Conservation (phyloP, 1,139 yeast species). For the Yamadazyma siamensis region DNA sequence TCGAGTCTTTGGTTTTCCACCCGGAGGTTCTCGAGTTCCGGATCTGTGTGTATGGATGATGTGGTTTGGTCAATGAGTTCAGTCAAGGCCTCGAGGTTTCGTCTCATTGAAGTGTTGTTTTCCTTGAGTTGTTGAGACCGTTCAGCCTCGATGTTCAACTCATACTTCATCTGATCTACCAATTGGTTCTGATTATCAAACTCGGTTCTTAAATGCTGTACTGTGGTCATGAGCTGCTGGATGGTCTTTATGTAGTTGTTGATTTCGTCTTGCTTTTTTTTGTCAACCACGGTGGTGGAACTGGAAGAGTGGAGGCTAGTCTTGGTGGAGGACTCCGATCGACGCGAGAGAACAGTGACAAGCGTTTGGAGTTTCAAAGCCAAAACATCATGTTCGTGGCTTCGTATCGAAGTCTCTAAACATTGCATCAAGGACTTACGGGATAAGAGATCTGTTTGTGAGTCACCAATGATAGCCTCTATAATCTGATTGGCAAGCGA, state of each 20-base stretch:
- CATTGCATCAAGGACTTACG: conserved; percentile 18
- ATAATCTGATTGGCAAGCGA: conserved; percentile 21
- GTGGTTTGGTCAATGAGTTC: conserved; percentile 7
- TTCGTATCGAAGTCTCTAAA: conserved; percentile 8
- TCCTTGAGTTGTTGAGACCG: conserved; percentile 20
- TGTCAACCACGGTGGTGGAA: conserved; percentile 14
- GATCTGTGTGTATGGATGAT: conserved; percentile 4
- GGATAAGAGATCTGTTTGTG: conserved; percentile 16
- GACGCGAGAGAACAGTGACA: conserved; percentile 19
- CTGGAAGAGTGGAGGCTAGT: conserved; percentile 13
- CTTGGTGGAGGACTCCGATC: conserved; percentile 7
- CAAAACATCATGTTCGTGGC: conserved; percentile 14
- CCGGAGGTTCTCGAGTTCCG: conserved; percentile 15
- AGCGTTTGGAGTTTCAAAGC: conserved; percentile 25
- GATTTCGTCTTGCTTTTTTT: conserved; percentile 13
- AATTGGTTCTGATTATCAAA: conserved; percentile 20
- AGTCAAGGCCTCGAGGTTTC: conserved; percentile 9
- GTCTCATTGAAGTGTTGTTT: conserved; percentile 13
- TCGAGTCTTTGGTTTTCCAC: conserved; percentile 19
- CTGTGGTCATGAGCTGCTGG: conserved; percentile 16
- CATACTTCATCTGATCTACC: conserved; percentile 20
- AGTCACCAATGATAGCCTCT: conserved; percentile 19
- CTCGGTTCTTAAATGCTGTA: conserved; percentile 22
- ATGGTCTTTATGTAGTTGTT: conserved; percentile 17
- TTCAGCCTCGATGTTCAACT: conserved; percentile 21